Conservation (phyloP, 441 rosid genomes). For the Populus hybrid region DNA sequence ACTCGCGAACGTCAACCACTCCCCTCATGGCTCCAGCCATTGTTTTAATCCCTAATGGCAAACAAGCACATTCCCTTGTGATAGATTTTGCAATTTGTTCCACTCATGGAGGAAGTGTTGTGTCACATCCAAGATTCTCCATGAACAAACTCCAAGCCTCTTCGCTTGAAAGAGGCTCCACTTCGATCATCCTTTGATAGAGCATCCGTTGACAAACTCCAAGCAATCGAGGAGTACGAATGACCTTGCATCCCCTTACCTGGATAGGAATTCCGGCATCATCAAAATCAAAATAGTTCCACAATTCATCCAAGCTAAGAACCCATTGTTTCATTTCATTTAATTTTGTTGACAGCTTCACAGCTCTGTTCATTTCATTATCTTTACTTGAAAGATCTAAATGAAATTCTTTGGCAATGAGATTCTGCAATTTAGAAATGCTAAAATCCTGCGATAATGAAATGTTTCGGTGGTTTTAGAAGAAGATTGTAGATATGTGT, state of each 20-base stretch:
- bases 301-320: conserved; percentile 22
- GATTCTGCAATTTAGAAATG: not conserved
- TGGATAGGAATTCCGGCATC: conserved; percentile 11
- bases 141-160: conserved; percentile 5
- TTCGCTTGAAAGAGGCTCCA: not conserved
- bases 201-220: not conserved
- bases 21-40: conserved; percentile 20
- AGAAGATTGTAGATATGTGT: not conserved
- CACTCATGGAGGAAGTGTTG: not conserved
- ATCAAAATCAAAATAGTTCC: not conserved
- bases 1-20: not conserved
- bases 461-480: not conserved
- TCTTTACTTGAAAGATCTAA: not conserved
- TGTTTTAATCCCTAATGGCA: conserved; percentile 11
- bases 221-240: conserved; percentile 14
- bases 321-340: not conserved
- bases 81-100: not conserved
- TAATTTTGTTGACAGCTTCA: not conserved
- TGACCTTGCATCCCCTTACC: not conserved
- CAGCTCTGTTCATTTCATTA: conserved; percentile 5
- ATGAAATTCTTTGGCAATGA: not conserved
- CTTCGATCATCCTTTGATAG: conserved; percentile 5
- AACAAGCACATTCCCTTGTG: conserved; percentile 7
- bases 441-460: not conserved
- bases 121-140: not conserved